These are phyloP conservation scores for Scalesia atractyloides DNA, from an alignment of 129 eudicot genomes.

Conservation along the genomic window DNA sequence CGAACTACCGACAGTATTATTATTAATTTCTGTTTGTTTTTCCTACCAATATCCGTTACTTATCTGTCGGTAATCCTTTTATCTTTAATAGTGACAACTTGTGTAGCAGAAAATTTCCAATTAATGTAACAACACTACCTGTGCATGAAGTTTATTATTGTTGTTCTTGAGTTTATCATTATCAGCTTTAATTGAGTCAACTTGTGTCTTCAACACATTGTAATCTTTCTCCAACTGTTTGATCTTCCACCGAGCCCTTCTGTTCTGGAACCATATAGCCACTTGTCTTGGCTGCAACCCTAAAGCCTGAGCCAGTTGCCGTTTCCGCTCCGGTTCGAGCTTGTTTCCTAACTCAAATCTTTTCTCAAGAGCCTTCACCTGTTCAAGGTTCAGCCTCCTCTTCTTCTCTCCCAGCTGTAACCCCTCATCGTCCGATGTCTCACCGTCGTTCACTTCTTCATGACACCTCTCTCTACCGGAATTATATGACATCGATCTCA, in stretches of 20 bases:
- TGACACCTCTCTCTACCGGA: constrained; percentile 53
- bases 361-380: constrained; percentile 85
- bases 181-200: constrained; percentile 75
- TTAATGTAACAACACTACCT: constrained; percentile 43
- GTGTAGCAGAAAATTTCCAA: too few species aligned
- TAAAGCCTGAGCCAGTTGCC: constrained; percentile 80
- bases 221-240: constrained; percentile 85
- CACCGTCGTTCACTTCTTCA: constrained; percentile 59
- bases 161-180: constrained; percentile 69
- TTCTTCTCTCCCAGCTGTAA: constrained; percentile 82
- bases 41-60: too few species aligned
- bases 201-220: constrained; percentile 68
- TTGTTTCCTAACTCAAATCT: constrained; percentile 80
- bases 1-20: too few species aligned
- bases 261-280: constrained; percentile 91
- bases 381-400: constrained; percentile 73
- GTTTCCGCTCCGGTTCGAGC: constrained; percentile 78
- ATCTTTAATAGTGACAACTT: too few species aligned
- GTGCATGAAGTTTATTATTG: constrained; percentile 77
- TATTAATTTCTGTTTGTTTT: too few species aligned
- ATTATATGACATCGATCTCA: constrained; percentile 75
- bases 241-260: constrained; percentile 93
- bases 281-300: constrained; percentile 87
- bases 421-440: constrained; percentile 69
- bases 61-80: too few species aligned